These are phyloP conservation scores for Thecaphora thlaspeos DNA, from an alignment of 1,284 basidiomycete species.

Conservation along the genomic window DNA sequence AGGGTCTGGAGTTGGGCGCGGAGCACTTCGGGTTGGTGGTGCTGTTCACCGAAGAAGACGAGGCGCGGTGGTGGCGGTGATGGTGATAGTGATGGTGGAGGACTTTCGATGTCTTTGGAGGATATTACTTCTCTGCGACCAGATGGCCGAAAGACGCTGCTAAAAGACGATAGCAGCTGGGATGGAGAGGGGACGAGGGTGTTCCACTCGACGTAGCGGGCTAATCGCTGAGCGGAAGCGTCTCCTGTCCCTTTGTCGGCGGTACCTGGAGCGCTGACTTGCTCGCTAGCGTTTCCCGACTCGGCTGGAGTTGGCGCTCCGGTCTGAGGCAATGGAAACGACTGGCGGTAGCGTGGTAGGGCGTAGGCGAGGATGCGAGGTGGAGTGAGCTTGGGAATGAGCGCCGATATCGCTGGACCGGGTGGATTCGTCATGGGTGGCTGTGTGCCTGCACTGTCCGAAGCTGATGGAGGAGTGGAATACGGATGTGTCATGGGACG, in stretches of 20 bases:
- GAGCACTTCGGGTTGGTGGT: slow-evolving; percentile 45
- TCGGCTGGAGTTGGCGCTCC: background rate
- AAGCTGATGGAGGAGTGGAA: too few relatives aligned
- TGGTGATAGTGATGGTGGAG: too few relatives aligned
- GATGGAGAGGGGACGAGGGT: slow-evolving; percentile 18
- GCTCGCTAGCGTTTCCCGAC: too few relatives aligned
- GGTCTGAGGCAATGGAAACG: slow-evolving; percentile 11
- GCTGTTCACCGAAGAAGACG: slow-evolving; percentile 47
- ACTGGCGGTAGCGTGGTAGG: slow-evolving; percentile 32
- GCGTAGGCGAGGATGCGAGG: slow-evolving; percentile 15
- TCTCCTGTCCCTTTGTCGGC: too few relatives aligned
- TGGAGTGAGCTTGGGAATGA: slow-evolving; percentile 24
- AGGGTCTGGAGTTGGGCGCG: slow-evolving; percentile 38
- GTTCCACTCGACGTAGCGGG: slow-evolving; percentile 21
- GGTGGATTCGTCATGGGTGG: too few relatives aligned
- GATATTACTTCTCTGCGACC: too few relatives aligned
- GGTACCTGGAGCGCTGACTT: too few relatives aligned
- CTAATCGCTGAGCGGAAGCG: background rate
- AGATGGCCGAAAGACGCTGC: slow-evolving; percentile 7
- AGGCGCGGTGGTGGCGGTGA: slow-evolving; percentile 18
- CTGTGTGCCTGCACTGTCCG: too few relatives aligned
- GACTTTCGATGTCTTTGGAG: too few relatives aligned
- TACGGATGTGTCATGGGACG: too few relatives aligned
- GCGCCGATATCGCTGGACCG: too few relatives aligned
- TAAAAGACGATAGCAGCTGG: slow-evolving; percentile 20